Conservation (phyloP, 2,329 filamentous ascomycete genomes). For the Calycina herbarum region DNA sequence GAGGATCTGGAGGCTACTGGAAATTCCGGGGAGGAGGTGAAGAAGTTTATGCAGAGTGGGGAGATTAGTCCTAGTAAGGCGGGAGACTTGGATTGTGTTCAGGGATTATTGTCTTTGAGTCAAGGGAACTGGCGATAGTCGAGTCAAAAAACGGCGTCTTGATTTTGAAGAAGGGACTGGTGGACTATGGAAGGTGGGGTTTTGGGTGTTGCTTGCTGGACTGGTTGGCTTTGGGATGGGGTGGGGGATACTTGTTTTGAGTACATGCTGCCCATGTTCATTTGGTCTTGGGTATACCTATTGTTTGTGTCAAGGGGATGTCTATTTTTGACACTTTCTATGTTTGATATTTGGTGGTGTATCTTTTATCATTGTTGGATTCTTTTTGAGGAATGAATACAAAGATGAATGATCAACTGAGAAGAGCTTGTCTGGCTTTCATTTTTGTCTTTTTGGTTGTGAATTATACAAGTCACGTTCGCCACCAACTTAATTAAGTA, state of each 20-base stretch:
- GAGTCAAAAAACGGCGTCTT: neutral
- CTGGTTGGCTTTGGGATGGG: neutral
- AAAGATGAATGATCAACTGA: too few relatives aligned
- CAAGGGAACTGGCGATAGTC: slow-evolving; percentile 78
- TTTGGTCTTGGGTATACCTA: slow-evolving; percentile 4
- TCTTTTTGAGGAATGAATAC: too few relatives aligned
- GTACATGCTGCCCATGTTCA: neutral
- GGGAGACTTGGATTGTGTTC: slow-evolving; percentile 83
- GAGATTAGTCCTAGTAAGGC: slow-evolving; percentile 69
- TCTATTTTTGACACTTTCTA: too few relatives aligned
- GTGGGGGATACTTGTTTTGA: neutral
- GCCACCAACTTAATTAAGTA: too few relatives aligned
- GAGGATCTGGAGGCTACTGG: slow-evolving; percentile 46
- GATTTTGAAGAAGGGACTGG: neutral
- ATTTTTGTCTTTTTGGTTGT: too few relatives aligned
- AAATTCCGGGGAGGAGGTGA: slow-evolving; percentile 60
- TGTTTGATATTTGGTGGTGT: too few relatives aligned
- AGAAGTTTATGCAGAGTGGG: slow-evolving; percentile 66
- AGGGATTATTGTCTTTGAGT: slow-evolving; percentile 83
- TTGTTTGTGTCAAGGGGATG: neutral
- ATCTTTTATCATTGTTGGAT: too few relatives aligned
- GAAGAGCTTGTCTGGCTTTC: too few relatives aligned
- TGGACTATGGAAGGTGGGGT: neutral
- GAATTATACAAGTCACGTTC: too few relatives aligned
- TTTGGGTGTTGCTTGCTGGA: neutral